Base-by-base conservation (phyloP, 2,329 filamentous ascomycete genomes). In the Verticillium klebahnii region DNA sequence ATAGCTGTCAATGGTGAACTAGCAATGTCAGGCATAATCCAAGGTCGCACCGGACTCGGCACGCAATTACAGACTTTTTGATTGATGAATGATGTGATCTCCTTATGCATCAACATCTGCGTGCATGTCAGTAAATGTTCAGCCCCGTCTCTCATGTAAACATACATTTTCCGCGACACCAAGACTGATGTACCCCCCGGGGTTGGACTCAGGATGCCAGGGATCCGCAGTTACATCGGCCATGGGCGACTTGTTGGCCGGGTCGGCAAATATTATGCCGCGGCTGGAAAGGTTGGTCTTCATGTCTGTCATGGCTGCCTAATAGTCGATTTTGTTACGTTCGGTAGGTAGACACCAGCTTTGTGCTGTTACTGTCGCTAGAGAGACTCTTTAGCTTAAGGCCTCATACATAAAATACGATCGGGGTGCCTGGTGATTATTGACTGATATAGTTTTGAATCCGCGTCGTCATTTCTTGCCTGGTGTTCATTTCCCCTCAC, bases 81-180 rank as follows among this genome's bases (percentile, higher is more conserved):
- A 14, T 36, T 58, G 19, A 58, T 50, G 23, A 45, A 39, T 57
- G 72, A 62, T 8, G 79, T 66, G 8, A 79, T 64, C 57, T 77
- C 75, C 1, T 67, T 65, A 65, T 80, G 77, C 34, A 78, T 71
- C 36, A 58, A 29, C 11, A 37, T 32, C 57, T 58, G 12, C 1
- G 7, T 1, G 17, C 3, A 17, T 40, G 37, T 40, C 6, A 40
- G 1, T n/a, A 2, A 3, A 7, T 7, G 6, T 40, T 40, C 17
- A 40, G 1, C 5, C 2, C 6, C 37, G 5, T 15, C 14, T 40
- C 37, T 17, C 14, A 15, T 14, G 36, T 23, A 8, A 3, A 45
- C 29, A 4, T 7, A 59, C 58, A 66, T 84, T 84, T 67, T 85
- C 82, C 7, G 82, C 82, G 1, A 83, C 73, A 1, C 81, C 82